Percentiles rank a stretch among this genome's conserved stretches.
phyloP scores from a whole-genome alignment of 768 basidiomycete genomes.

The Clavulina sp. region DNA sequence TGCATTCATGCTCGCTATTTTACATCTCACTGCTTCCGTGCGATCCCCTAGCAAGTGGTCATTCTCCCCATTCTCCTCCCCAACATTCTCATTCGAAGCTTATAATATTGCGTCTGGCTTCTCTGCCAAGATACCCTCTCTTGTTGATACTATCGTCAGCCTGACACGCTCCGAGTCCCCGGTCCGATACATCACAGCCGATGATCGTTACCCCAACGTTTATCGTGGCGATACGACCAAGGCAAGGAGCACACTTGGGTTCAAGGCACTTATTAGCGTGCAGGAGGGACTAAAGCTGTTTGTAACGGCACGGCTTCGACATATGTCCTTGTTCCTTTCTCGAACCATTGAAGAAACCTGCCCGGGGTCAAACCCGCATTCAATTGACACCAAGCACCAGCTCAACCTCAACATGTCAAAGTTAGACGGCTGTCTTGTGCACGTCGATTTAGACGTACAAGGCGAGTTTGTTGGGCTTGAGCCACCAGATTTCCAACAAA shows the following conservation, averaged over 20 bases:
- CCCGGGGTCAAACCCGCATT: no score
- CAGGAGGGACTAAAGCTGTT: conserved; percentile 16
- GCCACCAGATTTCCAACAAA: no score
- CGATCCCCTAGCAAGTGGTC: neutral
- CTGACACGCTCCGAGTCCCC: conserved; percentile 16
- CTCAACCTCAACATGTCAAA: neutral
- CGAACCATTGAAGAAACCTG: no score
- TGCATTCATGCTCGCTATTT: conserved; percentile 15
- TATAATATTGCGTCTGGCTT: conserved; percentile 17
- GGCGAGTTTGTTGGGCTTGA: no score
- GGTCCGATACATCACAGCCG: conserved; percentile 13
- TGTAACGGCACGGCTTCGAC: no score
- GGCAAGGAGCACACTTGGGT: conserved; percentile 13
- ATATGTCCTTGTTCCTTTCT: no score
- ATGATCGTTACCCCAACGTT: conserved; percentile 2
- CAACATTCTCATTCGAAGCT: conserved; percentile 8
- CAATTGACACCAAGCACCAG: neutral
- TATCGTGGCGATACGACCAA: neutral
- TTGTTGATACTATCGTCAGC: conserved; percentile 15
- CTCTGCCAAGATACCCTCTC: conserved; percentile 11
- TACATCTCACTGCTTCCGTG: conserved; percentile 5
- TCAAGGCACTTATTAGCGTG: conserved; percentile 13
- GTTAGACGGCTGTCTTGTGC: no score
- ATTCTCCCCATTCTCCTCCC: neutral
- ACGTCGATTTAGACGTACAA: no score